Percentiles rank a stretch among this genome's conserved stretches.
Conservation (phyloP, 805 yeast species). For the Lachancea quebecensis region DNA sequence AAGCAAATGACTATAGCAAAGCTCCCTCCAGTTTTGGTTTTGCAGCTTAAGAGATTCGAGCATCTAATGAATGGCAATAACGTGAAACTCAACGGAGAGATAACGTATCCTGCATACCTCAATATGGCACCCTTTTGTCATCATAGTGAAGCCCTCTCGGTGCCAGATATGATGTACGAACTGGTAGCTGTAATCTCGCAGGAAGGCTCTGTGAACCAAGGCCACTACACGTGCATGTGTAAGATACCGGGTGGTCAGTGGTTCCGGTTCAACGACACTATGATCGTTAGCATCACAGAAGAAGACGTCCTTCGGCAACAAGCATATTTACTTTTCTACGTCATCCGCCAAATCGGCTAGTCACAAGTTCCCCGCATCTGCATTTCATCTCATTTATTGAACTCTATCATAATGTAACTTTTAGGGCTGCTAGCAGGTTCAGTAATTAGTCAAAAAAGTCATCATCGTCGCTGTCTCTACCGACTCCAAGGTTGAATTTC, state of each 20-base stretch:
- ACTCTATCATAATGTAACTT: constrained; percentile 6
- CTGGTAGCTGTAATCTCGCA: constrained; percentile 84
- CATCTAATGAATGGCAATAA: constrained; percentile 37
- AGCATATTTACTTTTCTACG: constrained; percentile 76
- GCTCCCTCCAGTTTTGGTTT: constrained; percentile 70
- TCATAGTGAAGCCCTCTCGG: constrained; percentile 9
- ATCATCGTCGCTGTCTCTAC: constrained; percentile 37
- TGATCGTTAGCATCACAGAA: constrained; percentile 57
- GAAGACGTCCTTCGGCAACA: constrained; percentile 61
- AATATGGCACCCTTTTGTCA: constrained; percentile 58
- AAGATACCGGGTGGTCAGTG: constrained; percentile 71
- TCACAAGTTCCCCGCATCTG: not conserved
- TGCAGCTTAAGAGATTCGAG: constrained; percentile 71
- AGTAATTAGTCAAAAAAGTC: constrained; percentile 40
- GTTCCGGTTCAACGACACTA: constrained; percentile 89
- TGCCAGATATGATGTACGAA: constrained; percentile 56
- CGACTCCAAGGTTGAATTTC: constrained; percentile 30
- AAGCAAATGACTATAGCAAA: constrained; percentile 65
- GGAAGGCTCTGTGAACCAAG: constrained; percentile 89
- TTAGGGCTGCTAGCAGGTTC: not conserved
- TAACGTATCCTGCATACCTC: constrained; percentile 64
- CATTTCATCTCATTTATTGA: constrained; percentile 8
- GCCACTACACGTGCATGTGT: constrained; percentile 81
- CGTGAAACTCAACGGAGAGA: constrained; percentile 68
- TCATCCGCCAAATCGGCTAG: constrained; percentile 32